Base-by-base conservation (phyloP, 176 grass and related monocot genomes). In the Triticum urartu region DNA sequence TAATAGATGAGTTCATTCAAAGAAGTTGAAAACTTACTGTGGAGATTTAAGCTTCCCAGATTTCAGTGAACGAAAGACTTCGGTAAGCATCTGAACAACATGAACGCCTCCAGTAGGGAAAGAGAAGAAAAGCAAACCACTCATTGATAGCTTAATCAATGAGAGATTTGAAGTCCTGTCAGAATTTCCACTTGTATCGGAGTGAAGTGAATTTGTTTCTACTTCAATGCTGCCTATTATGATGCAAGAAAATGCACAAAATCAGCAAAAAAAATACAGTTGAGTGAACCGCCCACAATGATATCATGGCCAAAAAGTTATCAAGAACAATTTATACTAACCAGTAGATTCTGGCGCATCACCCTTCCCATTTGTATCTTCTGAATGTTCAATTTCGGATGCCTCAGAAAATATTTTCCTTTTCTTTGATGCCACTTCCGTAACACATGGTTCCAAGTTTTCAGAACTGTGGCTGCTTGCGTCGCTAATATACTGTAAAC, bases 61-160 rank as follows among this genome's bases (percentile, higher is more conserved):
- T 84, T 33, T 81, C 85, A 96, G 72, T 54, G 92, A 95, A 73
- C 54, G 59, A 75, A 92, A 86, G 24, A 96, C 86, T 86, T 98
- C 30, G 33, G 90, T 92, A 74, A 98, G 82, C 70, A 96, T 88
- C 24, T 79, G 75, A 81, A 94, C 87, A 78, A 98, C 90, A 74
- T 64, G 77, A 80, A 91, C 75, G 34, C 67, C 78, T 79, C 87
- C 93, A 47, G 82, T 87, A 80, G 87, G 77, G 70, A 98, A 96
- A 71, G 92, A 86, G 60, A 98, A 93, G 54, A 98, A 91, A 73
- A 96, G 88, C 70, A 98, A 89, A 21, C 94, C 94, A 11, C 97
- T 94, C 86, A 92, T 90, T 83, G 94, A 90, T 74, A 98, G 87
- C 77, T 98, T 98, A 85, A 98, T 85, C 63, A 98, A 87, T 28